Conservation (phyloP, 78 protist genomes). For the Mastigamoeba balamuthi region DNA sequence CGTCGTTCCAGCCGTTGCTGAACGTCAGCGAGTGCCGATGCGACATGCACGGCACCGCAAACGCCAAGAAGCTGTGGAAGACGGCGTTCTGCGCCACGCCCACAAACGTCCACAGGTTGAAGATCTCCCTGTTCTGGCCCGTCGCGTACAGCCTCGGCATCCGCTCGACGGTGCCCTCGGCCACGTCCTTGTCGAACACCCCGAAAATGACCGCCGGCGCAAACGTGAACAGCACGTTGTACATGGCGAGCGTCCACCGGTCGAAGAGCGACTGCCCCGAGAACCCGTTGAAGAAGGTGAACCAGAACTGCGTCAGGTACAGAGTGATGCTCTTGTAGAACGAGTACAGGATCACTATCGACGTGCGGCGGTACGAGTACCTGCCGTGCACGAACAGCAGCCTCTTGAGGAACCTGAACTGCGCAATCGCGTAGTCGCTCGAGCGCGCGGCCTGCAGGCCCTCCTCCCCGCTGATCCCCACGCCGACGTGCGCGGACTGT, state of each 20-base stretch:
- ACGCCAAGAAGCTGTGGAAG: too few relatives aligned
- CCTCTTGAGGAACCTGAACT: slow-evolving; percentile 37
- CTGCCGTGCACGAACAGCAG: slow-evolving; percentile 75
- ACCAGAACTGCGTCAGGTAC: slow-evolving; percentile 45
- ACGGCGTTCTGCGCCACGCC: too few relatives aligned
- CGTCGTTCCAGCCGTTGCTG: too few relatives aligned
- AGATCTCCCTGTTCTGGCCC: too few relatives aligned
- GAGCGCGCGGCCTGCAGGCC: slow-evolving; percentile 83
- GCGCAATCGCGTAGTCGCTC: slow-evolving; percentile 72
- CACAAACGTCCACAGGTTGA: too few relatives aligned
- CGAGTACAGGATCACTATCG: slow-evolving; percentile 48
- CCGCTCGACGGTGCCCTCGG: too few relatives aligned
- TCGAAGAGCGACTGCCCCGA: slow-evolving; percentile 59
- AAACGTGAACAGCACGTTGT: slow-evolving; percentile 51
- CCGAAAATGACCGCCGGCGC: slow-evolving; percentile 44
- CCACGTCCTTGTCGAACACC: slow-evolving; percentile 18
- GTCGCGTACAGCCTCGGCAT: too few relatives aligned
- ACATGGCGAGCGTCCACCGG: slow-evolving; percentile 30
- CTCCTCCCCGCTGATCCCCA: slow-evolving; percentile 85
- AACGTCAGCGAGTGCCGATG: too few relatives aligned
- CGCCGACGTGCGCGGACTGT: slow-evolving; percentile 71
- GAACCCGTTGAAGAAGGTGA: slow-evolving; percentile 27
- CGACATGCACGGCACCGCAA: too few relatives aligned
- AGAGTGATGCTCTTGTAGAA: slow-evolving; percentile 67
- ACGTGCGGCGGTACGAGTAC: slow-evolving; percentile 36